Base-by-base conservation (phyloP, 1,284 basidiomycete genomes). In the Ustilago shanxiensis region DNA sequence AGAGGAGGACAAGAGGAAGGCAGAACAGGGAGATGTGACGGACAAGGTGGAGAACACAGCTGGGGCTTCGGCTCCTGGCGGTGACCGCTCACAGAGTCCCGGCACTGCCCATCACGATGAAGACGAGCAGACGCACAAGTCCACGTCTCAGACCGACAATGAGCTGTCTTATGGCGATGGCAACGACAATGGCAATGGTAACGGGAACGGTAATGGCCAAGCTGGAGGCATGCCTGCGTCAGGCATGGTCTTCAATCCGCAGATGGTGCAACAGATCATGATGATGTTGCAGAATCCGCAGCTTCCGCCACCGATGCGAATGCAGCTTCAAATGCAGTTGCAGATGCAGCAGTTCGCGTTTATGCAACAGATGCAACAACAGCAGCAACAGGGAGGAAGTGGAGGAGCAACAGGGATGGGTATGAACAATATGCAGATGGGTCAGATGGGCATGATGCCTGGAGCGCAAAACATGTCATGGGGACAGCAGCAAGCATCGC, bases 321-420 rank as follows among this genome's bases (percentile, higher is more conserved):
- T 84, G 79, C 81, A 84, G 64, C 66, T 83, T 24, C 83, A 85
- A 67, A 85, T 84, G 82, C 83, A 85, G 53, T 50, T 85, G 51
- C 83, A 84, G 47, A 78, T 84, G 63, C 77, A 83, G 63, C 84
- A 83, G 54, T 79, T 79, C 50, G 77, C 79, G 28, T 81, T 82
- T 29, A 80, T 80, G 79, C 77, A 84, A 55, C 73, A 79, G 51
- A 68, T 66, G 67, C 78, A 80, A 57, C 65, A 70, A 24, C 61
- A 67, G 47, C 54, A 47, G 47, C 35, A 60, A 24, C 52, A 44
- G 26, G 56, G 57, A 11, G 65, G 64, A 1, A 57, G 55, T 44
- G 66, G 63, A 20, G 52, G 52, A 1, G 51, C 31, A n/a, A n/a
- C n/a, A n/a, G 20, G n/a, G 5, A 35, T 29, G 29, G 52, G 44